Conservation (phyloP, 2,329 filamentous ascomycete genomes). For the Fusarium cyanostomum region DNA sequence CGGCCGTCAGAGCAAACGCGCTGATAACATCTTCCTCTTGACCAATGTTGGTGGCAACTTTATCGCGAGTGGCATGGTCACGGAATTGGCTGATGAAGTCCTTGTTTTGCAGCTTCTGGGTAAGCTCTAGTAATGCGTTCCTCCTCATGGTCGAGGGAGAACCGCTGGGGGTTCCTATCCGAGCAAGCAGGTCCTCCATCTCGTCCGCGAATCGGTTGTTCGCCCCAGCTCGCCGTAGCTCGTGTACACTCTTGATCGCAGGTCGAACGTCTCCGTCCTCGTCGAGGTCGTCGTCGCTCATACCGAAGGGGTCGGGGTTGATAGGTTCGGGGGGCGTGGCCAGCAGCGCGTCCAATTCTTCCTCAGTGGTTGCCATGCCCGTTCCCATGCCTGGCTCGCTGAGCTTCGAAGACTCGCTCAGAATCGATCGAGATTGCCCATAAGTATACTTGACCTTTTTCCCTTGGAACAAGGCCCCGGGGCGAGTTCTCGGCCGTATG, state of each 20-base stretch:
- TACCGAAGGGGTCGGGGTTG: constrained; percentile 39
- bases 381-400: constrained; percentile 34
- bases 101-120: constrained; percentile 67
- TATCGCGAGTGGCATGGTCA: constrained; percentile 76
- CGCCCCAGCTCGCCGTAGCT: constrained; percentile 71
- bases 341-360: constrained; percentile 37
- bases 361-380: constrained; percentile 33
- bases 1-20: constrained; percentile 70
- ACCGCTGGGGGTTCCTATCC: constrained; percentile 62
- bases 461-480: constrained; percentile 40
- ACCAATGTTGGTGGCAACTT: constrained; percentile 70
- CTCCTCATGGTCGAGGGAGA: constrained; percentile 63
- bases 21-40: constrained; percentile 68
- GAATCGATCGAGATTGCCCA: constrained; percentile 46
- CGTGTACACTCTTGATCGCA: constrained; percentile 71
- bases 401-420: constrained; percentile 42
- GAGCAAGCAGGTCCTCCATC: constrained; percentile 70
- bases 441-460: constrained; percentile 50
- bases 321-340: constrained; percentile 37
- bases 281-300: constrained; percentile 47
- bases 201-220: constrained; percentile 73
- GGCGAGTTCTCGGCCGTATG: constrained; percentile 40
- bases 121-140: constrained; percentile 68
- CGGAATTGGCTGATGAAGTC: constrained; percentile 75
- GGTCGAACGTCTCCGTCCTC: constrained; percentile 55